phyloP scores from a whole-genome alignment of 2,329 filamentous ascomycete species.

The Didymella pomorum region DNA sequence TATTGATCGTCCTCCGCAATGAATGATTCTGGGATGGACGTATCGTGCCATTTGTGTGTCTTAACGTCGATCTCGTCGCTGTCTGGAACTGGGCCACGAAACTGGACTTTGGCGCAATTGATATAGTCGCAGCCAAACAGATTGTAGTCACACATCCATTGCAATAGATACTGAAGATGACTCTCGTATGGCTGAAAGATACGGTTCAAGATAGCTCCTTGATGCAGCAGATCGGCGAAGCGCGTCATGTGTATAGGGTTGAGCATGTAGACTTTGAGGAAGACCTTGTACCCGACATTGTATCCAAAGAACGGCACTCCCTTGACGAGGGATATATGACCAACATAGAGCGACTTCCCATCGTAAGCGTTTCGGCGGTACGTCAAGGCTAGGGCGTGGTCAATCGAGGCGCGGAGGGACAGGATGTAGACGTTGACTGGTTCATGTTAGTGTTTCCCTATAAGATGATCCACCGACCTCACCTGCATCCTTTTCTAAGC shows the following conservation, averaged over 20 bases:
- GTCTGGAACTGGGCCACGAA: constrained; percentile 77
- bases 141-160: constrained; percentile 99
- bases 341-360: constrained; percentile 77
- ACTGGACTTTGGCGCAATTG: constrained; percentile 72
- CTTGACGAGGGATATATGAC: constrained; percentile 90
- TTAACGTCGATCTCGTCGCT: constrained; percentile 68
- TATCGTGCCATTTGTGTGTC: constrained; percentile 80
- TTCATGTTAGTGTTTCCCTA: constrained; percentile 22
- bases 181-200: constrained; percentile 92
- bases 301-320: constrained; percentile 96
- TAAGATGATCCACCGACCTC: constrained; percentile 36
- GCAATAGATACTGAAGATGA: constrained; percentile 88
- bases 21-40: constrained; percentile 67
- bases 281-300: constrained; percentile 88
- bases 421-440: constrained; percentile 78
- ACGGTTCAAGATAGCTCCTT: constrained; percentile 85
- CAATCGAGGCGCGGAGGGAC: constrained; percentile 83
- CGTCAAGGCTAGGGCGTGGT: constrained; percentile 85
- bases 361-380: constrained; percentile 80
- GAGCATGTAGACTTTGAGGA: constrained; percentile 92
- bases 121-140: constrained; percentile 93
- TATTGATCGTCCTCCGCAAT: constrained; percentile 70
- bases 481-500: constrained; percentile 73
- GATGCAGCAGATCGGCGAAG: constrained; percentile 83
- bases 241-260: constrained; percentile 89